A percentile compares a stretch with the other conserved stretches of the same genome.
phyloP scores from a whole-genome alignment of 257 asterid species.

The Solanum infundibuliforme region DNA sequence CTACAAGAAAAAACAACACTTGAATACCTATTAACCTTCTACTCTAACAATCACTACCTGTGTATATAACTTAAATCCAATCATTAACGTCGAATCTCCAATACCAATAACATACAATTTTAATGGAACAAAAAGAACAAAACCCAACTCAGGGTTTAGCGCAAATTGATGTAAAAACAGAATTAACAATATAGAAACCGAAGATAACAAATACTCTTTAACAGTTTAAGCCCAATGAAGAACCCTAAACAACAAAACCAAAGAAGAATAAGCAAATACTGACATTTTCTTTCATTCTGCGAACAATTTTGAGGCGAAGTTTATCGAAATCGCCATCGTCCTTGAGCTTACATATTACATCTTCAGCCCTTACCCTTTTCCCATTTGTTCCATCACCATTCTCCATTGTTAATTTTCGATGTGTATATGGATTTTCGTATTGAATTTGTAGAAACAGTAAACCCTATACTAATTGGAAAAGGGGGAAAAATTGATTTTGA shows the following conservation, averaged over 20 bases:
- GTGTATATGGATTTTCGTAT: background rate
- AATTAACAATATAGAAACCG: background rate
- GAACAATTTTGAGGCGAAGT: conserved; percentile 71
- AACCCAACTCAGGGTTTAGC: background rate
- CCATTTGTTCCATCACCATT: background rate
- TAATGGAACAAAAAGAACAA: background rate
- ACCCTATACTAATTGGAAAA: background rate
- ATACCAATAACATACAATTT: background rate
- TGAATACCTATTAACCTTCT: background rate
- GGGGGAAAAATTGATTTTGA: background rate
- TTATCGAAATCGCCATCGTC: conserved; percentile 89
- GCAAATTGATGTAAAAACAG: background rate
- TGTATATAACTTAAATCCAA: background rate
- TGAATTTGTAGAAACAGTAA: background rate
- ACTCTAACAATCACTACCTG: background rate
- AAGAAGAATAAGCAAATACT: conserved; percentile 3
- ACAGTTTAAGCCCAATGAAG: background rate
- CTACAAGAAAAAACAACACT: background rate
- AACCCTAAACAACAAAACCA: background rate
- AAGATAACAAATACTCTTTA: background rate
- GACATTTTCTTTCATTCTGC: conserved; percentile 67
- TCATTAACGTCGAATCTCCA: background rate
- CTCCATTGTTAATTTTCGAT: background rate
- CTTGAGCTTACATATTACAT: conserved; percentile 62
- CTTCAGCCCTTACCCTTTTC: conserved; percentile 25